phyloP scores from a whole-genome alignment of 805 yeast genomes.

The Yarrowia bubula region DNA sequence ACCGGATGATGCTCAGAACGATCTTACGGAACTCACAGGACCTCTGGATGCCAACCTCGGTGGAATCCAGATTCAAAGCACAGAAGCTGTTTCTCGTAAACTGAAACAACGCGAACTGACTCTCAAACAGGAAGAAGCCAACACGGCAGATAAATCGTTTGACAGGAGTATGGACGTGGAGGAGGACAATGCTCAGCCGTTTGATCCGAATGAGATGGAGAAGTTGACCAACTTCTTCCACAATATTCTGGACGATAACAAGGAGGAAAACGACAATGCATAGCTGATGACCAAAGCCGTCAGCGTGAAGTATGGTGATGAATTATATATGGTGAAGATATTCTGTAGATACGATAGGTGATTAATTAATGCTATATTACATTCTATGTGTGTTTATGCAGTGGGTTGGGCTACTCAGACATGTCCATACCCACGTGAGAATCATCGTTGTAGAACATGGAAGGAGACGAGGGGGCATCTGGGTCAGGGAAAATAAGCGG shows the following conservation, averaged over 20 bases:
- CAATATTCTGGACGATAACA: constrained; percentile 31
- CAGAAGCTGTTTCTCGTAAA: constrained; percentile 33
- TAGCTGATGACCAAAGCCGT: background rate
- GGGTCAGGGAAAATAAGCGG: constrained; percentile 19
- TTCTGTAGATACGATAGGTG: too few relatives aligned
- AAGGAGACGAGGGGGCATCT: background rate
- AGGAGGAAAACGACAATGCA: constrained; percentile 24
- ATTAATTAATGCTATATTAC: background rate
- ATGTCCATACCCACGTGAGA: constrained; percentile 32
- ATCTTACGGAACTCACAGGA: constrained; percentile 21
- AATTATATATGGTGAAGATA: too few relatives aligned
- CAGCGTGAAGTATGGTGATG: too few relatives aligned
- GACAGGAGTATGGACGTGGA: constrained; percentile 29
- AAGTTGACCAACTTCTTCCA: constrained; percentile 35
- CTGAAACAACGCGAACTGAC: constrained; percentile 31
- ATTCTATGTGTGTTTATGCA: background rate
- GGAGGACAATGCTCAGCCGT: constrained; percentile 18
- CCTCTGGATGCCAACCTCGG: constrained; percentile 30
- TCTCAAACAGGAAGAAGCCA: constrained; percentile 27
- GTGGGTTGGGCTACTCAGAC: background rate
- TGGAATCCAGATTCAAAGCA: constrained; percentile 34
- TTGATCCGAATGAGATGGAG: constrained; percentile 31
- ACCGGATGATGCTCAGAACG: background rate
- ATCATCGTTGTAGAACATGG: constrained; percentile 29
- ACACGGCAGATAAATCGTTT: constrained; percentile 29